Evolutionary conservation across 305 asterid genomes (phyloP), one percentile per base, ranked within the genome.

Genomic region (Solanum aculeatissimum): DNA sequence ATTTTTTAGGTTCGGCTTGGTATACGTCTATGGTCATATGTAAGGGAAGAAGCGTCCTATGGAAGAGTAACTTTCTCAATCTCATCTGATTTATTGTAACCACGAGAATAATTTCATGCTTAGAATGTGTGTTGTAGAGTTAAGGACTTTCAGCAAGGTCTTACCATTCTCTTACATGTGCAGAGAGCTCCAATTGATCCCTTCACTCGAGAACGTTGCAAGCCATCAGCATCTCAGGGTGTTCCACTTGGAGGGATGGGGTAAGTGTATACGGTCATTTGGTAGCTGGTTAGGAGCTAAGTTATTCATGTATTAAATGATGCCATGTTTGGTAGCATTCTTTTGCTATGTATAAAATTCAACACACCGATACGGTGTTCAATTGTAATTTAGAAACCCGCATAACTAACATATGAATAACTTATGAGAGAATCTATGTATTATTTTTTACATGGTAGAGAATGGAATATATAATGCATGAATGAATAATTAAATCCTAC

Each of bases 161-260:
- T 57, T 57, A 42, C 65, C 11, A 83, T 80, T 81, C 40, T 58
- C 58, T 70, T 82, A 66, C 25, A 82, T 82, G 65, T 87, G 77
- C 94, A 97, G 99, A 94, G 92, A 95, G 99, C 99, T 83, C 99
- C 98, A 13, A 97, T 97, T 81, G 97, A 97, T 84, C 99, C 99
- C 42, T 97, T 95, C 87, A 95, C 93, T 66, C 92, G 95, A 82
- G 95, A 89, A 92, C 92, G 92, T 71, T 97, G 98, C 93, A 94
- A 91, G 86, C 99, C 99, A 68, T 97, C 98, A 74, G 98, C 97
- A 87, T 90, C 99, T 80, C 97, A 92, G 29, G 99, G 99, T 81
- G 98, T 95, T 91, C 99, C 99, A 27, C 95, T 97, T 65, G 99
- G 99, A 83, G 99, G 99, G 84, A 95, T 97, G 99, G 99, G 99